A percentile compares a stretch with the other conserved stretches of the same genome.
Evolutionary conservation across 2,329 filamentous ascomycete genomes (phyloP).

Genomic region (Fusarium fujikuroi): DNA sequence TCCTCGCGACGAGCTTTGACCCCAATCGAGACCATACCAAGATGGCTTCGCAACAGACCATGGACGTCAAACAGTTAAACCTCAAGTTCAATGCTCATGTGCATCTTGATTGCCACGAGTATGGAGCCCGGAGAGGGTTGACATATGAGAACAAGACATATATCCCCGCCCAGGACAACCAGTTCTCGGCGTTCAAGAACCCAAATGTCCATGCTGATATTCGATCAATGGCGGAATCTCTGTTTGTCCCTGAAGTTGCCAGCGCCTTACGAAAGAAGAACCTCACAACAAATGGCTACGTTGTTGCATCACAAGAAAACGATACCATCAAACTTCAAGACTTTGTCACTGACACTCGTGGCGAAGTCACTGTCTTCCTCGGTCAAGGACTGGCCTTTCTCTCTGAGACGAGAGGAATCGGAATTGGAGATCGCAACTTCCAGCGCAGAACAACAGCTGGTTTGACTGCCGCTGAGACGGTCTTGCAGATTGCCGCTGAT

Average conservation of each 20-base stretch:
- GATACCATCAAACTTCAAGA: constrained; percentile 43
- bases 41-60: constrained; percentile 47
- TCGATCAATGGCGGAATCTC: constrained; percentile 40
- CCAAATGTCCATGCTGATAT: constrained; percentile 48
- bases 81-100: constrained; percentile 46
- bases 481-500: constrained; percentile 45
- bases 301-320: constrained; percentile 31
- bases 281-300: constrained; percentile 44
- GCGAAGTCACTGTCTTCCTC: constrained; percentile 43
- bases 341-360: constrained; percentile 45
- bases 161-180: constrained; percentile 41
- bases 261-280: constrained; percentile 37
- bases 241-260: constrained; percentile 44
- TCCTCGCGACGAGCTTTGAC: constrained; percentile 45
- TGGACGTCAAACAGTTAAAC: constrained; percentile 45
- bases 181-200: constrained; percentile 50
- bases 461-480: constrained; percentile 40
- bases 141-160: constrained; percentile 29
- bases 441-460: constrained; percentile 45
- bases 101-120: constrained; percentile 49
- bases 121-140: constrained; percentile 24
- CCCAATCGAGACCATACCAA: constrained; percentile 50
- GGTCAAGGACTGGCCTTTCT: constrained; percentile 47
- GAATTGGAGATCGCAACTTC: constrained; percentile 45
- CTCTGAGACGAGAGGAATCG: constrained; percentile 47